Conservation (phyloP, 441 rosid species). For the Gossypium trilobum region DNA sequence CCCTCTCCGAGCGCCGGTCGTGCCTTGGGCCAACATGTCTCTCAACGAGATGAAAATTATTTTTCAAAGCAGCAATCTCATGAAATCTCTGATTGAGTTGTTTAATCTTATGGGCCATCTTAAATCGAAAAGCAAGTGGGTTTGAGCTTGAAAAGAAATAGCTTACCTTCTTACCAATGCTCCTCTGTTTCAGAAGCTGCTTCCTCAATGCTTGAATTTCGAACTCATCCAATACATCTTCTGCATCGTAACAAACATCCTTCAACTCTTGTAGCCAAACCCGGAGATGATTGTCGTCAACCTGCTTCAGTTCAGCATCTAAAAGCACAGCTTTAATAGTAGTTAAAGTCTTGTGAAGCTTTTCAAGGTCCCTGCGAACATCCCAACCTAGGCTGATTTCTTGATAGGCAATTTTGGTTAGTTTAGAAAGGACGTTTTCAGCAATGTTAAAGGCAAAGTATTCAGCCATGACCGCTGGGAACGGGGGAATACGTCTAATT, state of each 20-base stretch:
- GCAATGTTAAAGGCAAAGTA: not conserved
- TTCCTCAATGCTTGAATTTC: not conserved
- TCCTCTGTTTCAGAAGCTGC: not conserved
- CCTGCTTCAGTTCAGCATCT: not conserved
- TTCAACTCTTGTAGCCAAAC: not conserved
- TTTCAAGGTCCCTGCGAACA: not conserved
- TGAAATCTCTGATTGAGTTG: not conserved
- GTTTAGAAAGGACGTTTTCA: not conserved
- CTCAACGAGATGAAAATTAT: not conserved
- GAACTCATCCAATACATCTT: not conserved
- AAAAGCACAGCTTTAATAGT: not conserved
- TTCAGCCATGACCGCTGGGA: not conserved
- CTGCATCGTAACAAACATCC: not conserved
- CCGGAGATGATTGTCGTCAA: not conserved
- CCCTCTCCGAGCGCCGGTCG: not conserved
- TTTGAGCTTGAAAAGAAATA: constrained; percentile 6
- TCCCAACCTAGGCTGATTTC: not conserved
- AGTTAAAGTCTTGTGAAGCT: not conserved
- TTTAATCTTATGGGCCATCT: not conserved
- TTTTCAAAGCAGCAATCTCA: constrained; percentile 5
- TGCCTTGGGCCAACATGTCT: not conserved
- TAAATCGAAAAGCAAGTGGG: not conserved
- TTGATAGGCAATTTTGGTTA: not conserved
- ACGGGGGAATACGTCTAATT: too few species aligned
- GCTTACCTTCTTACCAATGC: constrained; percentile 13